These are phyloP conservation scores for Penicillium sp. DNA, from an alignment of 2,329 filamentous ascomycete genomes.

Conservation along the genomic window DNA sequence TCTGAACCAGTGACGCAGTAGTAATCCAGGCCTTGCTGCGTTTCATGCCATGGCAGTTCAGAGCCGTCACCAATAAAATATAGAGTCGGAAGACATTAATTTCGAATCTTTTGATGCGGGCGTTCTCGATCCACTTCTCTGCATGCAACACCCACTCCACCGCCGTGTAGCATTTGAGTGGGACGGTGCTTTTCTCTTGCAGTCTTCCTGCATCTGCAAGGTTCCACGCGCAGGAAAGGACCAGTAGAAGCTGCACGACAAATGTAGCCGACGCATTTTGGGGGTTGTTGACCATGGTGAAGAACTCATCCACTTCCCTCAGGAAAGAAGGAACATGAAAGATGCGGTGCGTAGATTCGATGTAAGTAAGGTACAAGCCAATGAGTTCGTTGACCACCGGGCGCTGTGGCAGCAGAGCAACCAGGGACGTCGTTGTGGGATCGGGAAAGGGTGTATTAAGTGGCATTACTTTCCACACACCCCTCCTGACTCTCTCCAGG, in stretches of 20 bases:
- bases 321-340: constrained; percentile 43
- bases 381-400: constrained; percentile 39
- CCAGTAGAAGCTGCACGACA: constrained; percentile 37
- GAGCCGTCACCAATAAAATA: constrained; percentile 52
- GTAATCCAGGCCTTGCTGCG: constrained; percentile 55
- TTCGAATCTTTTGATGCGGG: constrained; percentile 57
- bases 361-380: constrained; percentile 38
- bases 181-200: constrained; percentile 27
- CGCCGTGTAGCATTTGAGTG: constrained; percentile 33
- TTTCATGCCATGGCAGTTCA: constrained; percentile 52
- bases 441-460: constrained; percentile 31
- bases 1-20: constrained; percentile 51
- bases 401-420: constrained; percentile 35
- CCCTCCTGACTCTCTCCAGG: constrained; percentile 33
- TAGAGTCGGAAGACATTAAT: constrained; percentile 52
- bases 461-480: constrained; percentile 30
- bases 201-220: constrained; percentile 30
- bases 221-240: constrained; percentile 42
- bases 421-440: constrained; percentile 30
- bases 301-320: constrained; percentile 38
- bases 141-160: constrained; percentile 82
- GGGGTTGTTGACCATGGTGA: constrained; percentile 28
- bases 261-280: constrained; percentile 31
- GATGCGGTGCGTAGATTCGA: constrained; percentile 42
- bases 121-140: constrained; percentile 81